Percentiles rank a stretch among this genome's conserved stretches.
phyloP scores from a whole-genome alignment of 495 filamentous ascomycete species.

The Thermothielavioides terrestris region DNA sequence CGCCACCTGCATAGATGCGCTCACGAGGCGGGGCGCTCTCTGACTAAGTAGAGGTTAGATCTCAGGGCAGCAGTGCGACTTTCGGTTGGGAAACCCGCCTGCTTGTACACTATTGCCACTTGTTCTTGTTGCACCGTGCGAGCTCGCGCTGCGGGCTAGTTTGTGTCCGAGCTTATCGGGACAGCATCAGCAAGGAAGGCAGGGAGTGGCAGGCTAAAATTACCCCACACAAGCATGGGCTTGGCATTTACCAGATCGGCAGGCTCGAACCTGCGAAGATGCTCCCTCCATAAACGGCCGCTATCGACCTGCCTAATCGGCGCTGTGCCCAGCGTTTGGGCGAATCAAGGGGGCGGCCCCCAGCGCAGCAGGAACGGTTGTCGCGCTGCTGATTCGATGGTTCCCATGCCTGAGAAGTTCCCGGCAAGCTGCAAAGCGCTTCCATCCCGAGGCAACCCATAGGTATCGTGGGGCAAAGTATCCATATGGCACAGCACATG shows the following conservation, averaged over 20 bases:
- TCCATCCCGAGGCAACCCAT: slow-evolving; percentile 1
- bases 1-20: too few species aligned
- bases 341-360: slow-evolving; percentile 8
- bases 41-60: too few species aligned
- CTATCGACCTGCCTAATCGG: slow-evolving; percentile 15
- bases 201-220: too few species aligned
- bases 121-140: slow-evolving; percentile 3
- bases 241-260: slow-evolving; percentile 3
- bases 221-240: slow-evolving; percentile 4
- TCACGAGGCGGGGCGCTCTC: too few species aligned
- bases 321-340: background rate
- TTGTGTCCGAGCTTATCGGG: background rate
- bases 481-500: slow-evolving; percentile 5
- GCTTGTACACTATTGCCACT: too few species aligned
- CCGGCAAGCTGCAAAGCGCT: slow-evolving; percentile 5
- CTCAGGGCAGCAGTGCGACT: too few species aligned
- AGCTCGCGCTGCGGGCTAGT: background rate
- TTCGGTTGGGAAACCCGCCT: too few species aligned
- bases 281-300: background rate
- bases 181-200: background rate
- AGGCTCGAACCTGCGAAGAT: too few species aligned
- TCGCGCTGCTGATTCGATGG: background rate
- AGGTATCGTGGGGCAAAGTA: slow-evolving; percentile 5
- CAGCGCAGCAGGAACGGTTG: too few species aligned
- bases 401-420: background rate